Evolutionary conservation across 768 basidiomycete genomes (phyloP), one percentile per base, ranked within the genome.

Genomic region (Tulasnella sp.): DNA sequence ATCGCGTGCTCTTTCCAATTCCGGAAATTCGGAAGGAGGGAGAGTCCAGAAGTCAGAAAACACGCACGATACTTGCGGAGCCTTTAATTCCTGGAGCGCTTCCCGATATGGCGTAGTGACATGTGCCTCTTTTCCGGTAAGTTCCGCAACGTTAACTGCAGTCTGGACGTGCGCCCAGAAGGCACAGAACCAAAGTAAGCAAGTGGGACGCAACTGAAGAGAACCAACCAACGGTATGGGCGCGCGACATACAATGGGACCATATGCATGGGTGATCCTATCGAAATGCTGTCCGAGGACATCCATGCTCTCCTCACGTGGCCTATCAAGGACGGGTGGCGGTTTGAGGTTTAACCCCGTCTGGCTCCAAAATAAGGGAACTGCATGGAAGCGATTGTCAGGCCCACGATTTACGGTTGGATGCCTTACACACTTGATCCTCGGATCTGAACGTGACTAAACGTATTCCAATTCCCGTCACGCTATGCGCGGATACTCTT

Each of bases 281-380:
- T 78, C 70, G 62, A 96, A 83, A 67, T 97, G 92, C 36, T 83
- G 74, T 62, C 73, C 77, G 31, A 93, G 70, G 0, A 82, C 78
- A 35, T 82, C 80, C 46, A 81, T 65, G 58, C 87, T 81, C 66
- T 92, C 84, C 5, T 73, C 74, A 49, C 78, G 77, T 0, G 88
- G 88, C 48, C 84, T 71, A 62, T 92, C 85, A 31, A 96, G 74
- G 6, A 83, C 70, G 0, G 93, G 93, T 1, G 87, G 81, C 2
- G 93, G 93, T 66, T 93, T 96, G 58, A 96, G 72, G 32, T 83
- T 82, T 68, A 85, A 84, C 19, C 90, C 86, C 2, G 79, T 78
- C 65, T 97, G 93, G 3, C 82, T 86, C 93, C 93, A 97, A 66
- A 82, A 93, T 25, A 97, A 73, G 1, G 93, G 93, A 58, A 97